A percentile compares a stretch with the other conserved stretches of the same genome.
Evolutionary conservation across 2,329 filamentous ascomycete genomes (phyloP).

Genomic region (Cadophora sp.): DNA sequence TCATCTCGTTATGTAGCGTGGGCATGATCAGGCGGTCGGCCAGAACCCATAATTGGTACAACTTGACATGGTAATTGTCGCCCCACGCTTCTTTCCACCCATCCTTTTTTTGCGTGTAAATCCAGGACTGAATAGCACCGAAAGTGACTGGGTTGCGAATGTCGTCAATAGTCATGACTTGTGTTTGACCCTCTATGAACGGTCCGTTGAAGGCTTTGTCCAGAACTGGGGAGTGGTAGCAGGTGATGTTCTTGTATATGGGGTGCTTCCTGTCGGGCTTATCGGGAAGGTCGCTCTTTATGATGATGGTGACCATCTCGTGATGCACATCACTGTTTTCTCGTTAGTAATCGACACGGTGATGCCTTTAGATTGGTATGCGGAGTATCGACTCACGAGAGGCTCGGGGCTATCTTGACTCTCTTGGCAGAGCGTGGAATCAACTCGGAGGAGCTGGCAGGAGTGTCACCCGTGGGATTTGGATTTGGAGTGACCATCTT

Average conservation of each 20-base stretch:
- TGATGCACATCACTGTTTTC: not conserved
- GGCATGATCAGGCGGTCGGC: conserved; percentile 17
- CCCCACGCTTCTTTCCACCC: conserved; percentile 3
- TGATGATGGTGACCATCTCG: conserved; percentile 4
- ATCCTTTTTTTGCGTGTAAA: not conserved
- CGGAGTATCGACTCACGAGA: not conserved
- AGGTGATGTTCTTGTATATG: conserved; percentile 3
- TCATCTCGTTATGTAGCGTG: conserved; percentile 1
- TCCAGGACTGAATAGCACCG: conserved; percentile 14
- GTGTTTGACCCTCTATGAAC: conserved; percentile 9
- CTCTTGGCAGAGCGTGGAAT: not conserved
- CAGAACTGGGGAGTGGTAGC: not conserved
- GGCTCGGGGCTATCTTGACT: not conserved
- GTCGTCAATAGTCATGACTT: not conserved
- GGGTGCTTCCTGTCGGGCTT: not conserved
- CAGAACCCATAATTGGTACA: conserved; percentile 1
- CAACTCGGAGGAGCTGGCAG: not conserved
- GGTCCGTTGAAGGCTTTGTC: conserved; percentile 5
- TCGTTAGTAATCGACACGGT: not conserved
- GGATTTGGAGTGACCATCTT: not conserved
- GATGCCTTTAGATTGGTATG: not conserved
- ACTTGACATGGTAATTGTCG: not conserved
- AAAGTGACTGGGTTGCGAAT: not conserved
- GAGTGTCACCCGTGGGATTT: not conserved
- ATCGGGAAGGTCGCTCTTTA: not conserved